Conservation (phyloP, 139 green algal genomes). For the Volvox reticuliferus region DNA sequence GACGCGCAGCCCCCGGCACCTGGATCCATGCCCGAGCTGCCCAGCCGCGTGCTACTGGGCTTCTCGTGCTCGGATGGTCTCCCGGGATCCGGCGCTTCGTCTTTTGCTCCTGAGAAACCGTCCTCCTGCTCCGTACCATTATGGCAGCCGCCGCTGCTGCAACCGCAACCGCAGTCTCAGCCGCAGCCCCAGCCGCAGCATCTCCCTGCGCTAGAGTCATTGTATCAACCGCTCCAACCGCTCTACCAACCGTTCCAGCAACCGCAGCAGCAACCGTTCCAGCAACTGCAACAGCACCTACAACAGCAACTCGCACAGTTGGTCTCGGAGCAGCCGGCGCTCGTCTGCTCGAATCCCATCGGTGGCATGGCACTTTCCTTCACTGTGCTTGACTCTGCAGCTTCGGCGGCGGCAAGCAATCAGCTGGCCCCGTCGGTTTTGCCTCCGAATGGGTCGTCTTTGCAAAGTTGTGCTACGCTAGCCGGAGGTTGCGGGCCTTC, state of each 20-base stretch:
- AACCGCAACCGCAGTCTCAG: neutral
- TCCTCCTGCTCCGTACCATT: neutral
- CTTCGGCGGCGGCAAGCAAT: neutral
- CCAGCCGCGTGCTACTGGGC: no score
- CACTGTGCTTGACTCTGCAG: neutral
- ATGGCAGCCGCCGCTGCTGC: neutral
- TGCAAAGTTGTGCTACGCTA: neutral
- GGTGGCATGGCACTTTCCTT: neutral
- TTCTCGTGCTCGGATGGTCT: neutral
- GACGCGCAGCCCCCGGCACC: no score
- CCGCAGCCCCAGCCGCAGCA: neutral
- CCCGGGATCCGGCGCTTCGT: neutral
- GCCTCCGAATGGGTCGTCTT: neutral
- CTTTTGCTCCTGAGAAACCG: neutral
- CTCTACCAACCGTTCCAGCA: no score
- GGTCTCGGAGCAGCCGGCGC: neutral
- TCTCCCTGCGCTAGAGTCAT: no score
- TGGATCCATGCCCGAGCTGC: no score
- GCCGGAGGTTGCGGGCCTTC: neutral
- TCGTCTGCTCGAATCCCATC: neutral
- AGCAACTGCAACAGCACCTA: neutral
- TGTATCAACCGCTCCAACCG: no score
- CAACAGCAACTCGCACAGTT: neutral
- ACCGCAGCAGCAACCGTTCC: no score
- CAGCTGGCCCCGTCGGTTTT: neutral